Evolutionary conservation across 2,329 filamentous ascomycete genomes (phyloP).

Genomic region (Nigrospora sphaerica): DNA sequence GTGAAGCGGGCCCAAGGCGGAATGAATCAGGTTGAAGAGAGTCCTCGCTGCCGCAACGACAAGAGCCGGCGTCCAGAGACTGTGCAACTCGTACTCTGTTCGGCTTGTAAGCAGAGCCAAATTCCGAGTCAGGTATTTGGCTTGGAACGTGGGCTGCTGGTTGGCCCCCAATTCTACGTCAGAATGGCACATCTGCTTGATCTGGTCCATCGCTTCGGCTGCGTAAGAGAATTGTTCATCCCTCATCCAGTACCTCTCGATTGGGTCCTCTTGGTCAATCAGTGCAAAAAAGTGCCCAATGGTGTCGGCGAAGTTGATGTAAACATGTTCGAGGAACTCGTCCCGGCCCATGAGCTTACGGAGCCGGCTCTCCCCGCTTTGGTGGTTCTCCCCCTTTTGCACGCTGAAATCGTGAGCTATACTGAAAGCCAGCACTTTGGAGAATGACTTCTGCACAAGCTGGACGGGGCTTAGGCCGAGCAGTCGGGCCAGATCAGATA

Average conservation of each 20-base stretch:
- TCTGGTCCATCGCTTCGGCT: conserved; percentile 57
- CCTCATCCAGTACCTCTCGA: conserved; percentile 61
- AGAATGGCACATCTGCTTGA: conserved; percentile 63
- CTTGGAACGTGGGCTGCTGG: conserved; percentile 82
- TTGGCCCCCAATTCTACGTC: conserved; percentile 60
- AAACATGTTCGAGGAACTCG: conserved; percentile 54
- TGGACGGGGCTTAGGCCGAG: conserved; percentile 47
- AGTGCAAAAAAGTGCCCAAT: conserved; percentile 69
- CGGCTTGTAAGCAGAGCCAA: conserved; percentile 72
- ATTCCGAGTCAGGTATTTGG: conserved; percentile 68
- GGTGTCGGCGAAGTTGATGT: conserved; percentile 68
- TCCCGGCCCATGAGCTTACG: conserved; percentile 64
- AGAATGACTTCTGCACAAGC: conserved; percentile 63
- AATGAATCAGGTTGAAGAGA: conserved; percentile 73
- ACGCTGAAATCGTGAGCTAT: conserved; percentile 66
- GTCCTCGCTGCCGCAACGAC: conserved; percentile 69
- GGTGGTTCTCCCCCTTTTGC: conserved; percentile 28
- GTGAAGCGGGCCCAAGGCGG: conserved; percentile 78
- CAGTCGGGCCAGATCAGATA: conserved; percentile 50
- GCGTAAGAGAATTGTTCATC: conserved; percentile 53
- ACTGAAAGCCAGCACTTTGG: conserved; percentile 75
- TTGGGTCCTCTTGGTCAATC: conserved; percentile 68
- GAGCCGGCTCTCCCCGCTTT: conserved; percentile 58
- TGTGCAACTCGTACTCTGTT: conserved; percentile 55
- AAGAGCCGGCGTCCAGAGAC: conserved; percentile 69